Evolutionary conservation across 805 yeast genomes (phyloP).

Genomic region (Sugiyamaella mastotermitis): DNA sequence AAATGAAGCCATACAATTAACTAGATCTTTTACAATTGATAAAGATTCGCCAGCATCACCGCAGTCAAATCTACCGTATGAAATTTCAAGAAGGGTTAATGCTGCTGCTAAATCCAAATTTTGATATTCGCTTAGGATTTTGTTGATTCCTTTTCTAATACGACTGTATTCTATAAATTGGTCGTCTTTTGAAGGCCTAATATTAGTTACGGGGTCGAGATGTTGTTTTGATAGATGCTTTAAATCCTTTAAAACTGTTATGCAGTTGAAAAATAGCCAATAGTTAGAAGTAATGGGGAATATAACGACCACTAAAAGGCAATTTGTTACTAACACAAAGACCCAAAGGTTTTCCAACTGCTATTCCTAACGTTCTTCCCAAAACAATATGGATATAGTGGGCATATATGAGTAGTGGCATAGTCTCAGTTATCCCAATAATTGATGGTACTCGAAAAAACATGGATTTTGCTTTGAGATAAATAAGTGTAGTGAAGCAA

Average conservation of each 20-base stretch:
- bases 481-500: conserved; percentile 16
- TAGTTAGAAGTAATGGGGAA: conserved; percentile 26
- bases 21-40: conserved; percentile 18
- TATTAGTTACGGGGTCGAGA: conserved; percentile 7
- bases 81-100: conserved; percentile 17
- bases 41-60: conserved; percentile 24
- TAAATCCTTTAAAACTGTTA: conserved; percentile 16
- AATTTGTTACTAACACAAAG: conserved; percentile 23
- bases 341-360: conserved; percentile 22
- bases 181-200: conserved; percentile 17
- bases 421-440: conserved; percentile 19
- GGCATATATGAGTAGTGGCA: conserved; percentile 19
- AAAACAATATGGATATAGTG: conserved; percentile 22
- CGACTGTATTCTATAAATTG: conserved; percentile 5
- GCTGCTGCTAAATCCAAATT: conserved; percentile 5
- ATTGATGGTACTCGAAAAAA: conserved; percentile 22
- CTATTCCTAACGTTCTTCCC: conserved; percentile 16
- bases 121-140: conserved; percentile 13
- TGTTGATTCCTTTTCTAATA: conserved; percentile 7
- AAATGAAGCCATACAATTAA: conserved; percentile 20
- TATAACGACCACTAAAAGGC: conserved; percentile 22
- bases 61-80: conserved; percentile 22
- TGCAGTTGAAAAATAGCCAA: conserved; percentile 15
- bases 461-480: conserved; percentile 13
- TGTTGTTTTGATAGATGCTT: conserved; percentile 6